phyloP scores from a whole-genome alignment of 176 grass and related monocot species.

The Alopecurus myosuroides region DNA sequence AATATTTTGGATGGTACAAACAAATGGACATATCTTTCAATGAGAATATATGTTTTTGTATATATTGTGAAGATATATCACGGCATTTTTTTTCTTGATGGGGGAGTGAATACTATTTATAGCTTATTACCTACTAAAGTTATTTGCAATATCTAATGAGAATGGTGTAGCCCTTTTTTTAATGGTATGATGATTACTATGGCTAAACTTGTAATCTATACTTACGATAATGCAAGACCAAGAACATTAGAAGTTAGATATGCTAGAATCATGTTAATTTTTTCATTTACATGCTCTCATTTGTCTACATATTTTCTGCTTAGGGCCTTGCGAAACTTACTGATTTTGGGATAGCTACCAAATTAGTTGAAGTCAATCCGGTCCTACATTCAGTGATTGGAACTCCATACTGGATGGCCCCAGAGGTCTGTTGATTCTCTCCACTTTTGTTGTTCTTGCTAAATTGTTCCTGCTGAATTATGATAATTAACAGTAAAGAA shows the following conservation, averaged over 20 bases:
- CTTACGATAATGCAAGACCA: neutral
- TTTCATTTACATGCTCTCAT: slow-evolving; percentile 12
- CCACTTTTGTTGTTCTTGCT: neutral
- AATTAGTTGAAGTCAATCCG: slow-evolving; percentile 80
- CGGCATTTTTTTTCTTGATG: too few species aligned
- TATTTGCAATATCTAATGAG: neutral
- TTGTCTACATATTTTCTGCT: slow-evolving; percentile 12
- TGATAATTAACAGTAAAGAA: too few species aligned
- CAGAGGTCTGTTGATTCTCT: slow-evolving; percentile 55
- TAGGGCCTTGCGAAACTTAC: slow-evolving; percentile 99
- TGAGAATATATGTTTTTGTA: too few species aligned
- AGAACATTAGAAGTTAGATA: neutral
- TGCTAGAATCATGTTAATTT: neutral
- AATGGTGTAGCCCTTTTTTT: neutral
- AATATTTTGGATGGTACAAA: neutral
- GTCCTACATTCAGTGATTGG: slow-evolving; percentile 91
- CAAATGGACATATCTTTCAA: too few species aligned
- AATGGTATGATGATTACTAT: too few species aligned
- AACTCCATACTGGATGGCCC: slow-evolving; percentile 99
- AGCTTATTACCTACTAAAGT: too few species aligned
- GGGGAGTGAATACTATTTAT: too few species aligned
- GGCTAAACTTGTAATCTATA: neutral
- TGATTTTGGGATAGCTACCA: slow-evolving; percentile 96
- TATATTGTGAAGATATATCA: too few species aligned
- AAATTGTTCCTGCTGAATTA: neutral